phyloP scores from a whole-genome alignment of 768 basidiomycete species.

The Boletus fagicola region DNA sequence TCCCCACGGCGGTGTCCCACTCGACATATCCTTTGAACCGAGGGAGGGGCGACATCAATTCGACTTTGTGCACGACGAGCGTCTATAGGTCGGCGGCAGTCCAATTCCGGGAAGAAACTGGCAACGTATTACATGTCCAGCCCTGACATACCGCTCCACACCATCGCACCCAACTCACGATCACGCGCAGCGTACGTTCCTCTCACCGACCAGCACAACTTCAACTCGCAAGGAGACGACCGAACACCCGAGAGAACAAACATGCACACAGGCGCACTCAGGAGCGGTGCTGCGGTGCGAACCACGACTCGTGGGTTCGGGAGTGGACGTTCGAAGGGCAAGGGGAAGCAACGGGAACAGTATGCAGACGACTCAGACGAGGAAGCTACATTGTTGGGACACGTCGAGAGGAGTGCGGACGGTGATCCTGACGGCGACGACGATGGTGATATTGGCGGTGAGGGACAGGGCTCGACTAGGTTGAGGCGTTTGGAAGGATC shows the following conservation, averaged over 20 bases:
- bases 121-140: slow-evolving; percentile 26
- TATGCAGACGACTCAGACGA: slow-evolving; percentile 68
- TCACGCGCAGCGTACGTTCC: slow-evolving; percentile 47
- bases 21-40: background rate
- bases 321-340: slow-evolving; percentile 29
- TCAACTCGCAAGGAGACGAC: slow-evolving; percentile 24
- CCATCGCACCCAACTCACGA: slow-evolving; percentile 49
- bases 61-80: slow-evolving; percentile 1
- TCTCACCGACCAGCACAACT: slow-evolving; percentile 33
- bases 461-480: slow-evolving; percentile 28
- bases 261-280: slow-evolving; percentile 34
- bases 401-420: slow-evolving; percentile 33
- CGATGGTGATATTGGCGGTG: slow-evolving; percentile 36
- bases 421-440: slow-evolving; percentile 40
- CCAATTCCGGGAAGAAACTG: background rate
- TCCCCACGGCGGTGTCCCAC: background rate
- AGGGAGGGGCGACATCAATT: background rate
- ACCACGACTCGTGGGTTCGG: slow-evolving; percentile 17
- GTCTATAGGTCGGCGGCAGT: background rate
- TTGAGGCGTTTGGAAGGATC: slow-evolving; percentile 29
- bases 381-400: slow-evolving; percentile 46
- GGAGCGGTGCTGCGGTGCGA: slow-evolving; percentile 35
- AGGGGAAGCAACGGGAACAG: slow-evolving; percentile 48
- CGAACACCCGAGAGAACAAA: slow-evolving; percentile 7
- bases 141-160: slow-evolving; percentile 70